Evolutionary conservation across 768 basidiomycete genomes (phyloP).

Genomic region (Rhodotorula sphaerocarpa): DNA sequence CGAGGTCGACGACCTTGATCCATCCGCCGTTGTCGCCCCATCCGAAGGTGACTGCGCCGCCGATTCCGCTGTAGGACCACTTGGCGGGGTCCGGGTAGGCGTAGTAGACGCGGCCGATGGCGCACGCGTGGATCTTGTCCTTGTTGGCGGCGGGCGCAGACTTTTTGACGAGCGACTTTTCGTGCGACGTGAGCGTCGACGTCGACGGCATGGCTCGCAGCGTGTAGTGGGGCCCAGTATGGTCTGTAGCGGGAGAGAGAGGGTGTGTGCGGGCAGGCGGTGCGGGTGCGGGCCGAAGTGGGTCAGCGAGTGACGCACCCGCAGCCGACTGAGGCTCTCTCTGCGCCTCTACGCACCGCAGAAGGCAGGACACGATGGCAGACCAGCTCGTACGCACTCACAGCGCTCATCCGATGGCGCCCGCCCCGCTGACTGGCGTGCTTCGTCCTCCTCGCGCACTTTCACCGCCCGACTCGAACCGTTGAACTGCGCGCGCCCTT

Average conservation of each 20-base stretch:
- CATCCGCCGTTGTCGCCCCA: conserved; percentile 54
- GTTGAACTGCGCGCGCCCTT: not conserved
- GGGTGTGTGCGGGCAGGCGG: not conserved
- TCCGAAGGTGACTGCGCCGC: conserved; percentile 71
- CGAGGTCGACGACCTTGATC: conserved; percentile 74
- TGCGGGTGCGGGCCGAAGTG: not conserved
- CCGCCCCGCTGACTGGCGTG: not conserved
- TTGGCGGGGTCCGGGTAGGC: conserved; percentile 65
- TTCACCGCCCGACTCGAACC: not conserved
- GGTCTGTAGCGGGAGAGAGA: not conserved
- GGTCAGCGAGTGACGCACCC: no score
- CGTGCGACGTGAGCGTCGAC: conserved; percentile 61
- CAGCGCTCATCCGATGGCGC: no score
- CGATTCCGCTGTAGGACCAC: conserved; percentile 80
- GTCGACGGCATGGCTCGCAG: conserved; percentile 57
- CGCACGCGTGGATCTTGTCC: conserved; percentile 58
- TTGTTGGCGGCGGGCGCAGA: conserved; percentile 51
- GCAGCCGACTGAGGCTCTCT: no score
- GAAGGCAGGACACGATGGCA: not conserved
- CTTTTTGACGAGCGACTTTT: conserved; percentile 61
- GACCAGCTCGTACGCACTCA: conserved; percentile 22
- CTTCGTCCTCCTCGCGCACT: not conserved
- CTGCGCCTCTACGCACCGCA: not conserved
- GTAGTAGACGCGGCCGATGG: conserved; percentile 80
- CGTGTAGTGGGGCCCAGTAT: no score